Percentiles rank a stretch among this genome's conserved stretches.
These are phyloP conservation scores for Neofusicoccum sp. DNA, from an alignment of 2,329 filamentous ascomycete species.

Conservation along the genomic window DNA sequence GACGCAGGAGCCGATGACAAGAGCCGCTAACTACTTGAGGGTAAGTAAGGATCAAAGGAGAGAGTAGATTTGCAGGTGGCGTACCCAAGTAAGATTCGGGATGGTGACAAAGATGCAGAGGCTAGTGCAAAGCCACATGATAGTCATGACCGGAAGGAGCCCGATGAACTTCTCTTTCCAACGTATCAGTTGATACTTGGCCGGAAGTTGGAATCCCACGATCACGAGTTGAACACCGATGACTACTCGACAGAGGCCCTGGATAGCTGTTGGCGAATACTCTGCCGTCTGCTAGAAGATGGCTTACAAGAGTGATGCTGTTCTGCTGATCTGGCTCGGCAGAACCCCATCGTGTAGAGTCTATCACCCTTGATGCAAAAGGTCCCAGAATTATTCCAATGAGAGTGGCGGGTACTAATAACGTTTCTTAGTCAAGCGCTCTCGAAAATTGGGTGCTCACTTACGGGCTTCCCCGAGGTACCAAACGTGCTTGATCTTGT, in stretches of 20 bases:
- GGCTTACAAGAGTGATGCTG: conserved; percentile 43
- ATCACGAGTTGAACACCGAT: conserved; percentile 64
- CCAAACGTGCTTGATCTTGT: conserved; percentile 54
- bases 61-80: not conserved
- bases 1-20: conserved; percentile 61
- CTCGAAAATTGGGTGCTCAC: conserved; percentile 52
- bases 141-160: conserved; percentile 59
- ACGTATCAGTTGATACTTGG: conserved; percentile 51
- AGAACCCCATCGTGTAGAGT: conserved; percentile 41
- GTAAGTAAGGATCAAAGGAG: not conserved
- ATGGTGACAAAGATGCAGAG: conserved; percentile 56
- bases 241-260: conserved; percentile 57
- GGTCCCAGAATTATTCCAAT: not conserved
- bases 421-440: conserved; percentile 54
- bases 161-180: conserved; percentile 56
- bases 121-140: conserved; percentile 61
- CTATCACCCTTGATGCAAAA: conserved; percentile 50
- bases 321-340: conserved; percentile 33
- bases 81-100: conserved; percentile 52
- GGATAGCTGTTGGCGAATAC: not conserved
- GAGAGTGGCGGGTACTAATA: not conserved
- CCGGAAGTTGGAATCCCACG: conserved; percentile 61
- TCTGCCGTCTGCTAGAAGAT: not conserved
- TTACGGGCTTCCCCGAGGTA: conserved; percentile 56
- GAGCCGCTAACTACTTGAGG: conserved; percentile 43